These are phyloP conservation scores for Leccinum variabile DNA, from an alignment of 1,284 basidiomycete genomes.

Conservation along the genomic window DNA sequence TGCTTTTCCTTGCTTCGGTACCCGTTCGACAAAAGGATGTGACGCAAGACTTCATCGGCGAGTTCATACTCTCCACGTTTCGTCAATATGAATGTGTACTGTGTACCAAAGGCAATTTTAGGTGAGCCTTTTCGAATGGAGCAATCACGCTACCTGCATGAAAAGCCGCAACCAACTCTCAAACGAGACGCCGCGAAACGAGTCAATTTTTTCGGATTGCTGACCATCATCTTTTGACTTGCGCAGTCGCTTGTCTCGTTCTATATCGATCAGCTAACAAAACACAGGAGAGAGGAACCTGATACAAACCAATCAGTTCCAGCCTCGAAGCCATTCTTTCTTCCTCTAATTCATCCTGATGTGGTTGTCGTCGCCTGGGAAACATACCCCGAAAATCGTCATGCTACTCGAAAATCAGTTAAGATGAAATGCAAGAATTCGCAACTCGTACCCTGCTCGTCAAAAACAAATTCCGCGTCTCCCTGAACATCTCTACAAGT, in stretches of 20 bases:
- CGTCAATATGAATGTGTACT: conserved; percentile 88
- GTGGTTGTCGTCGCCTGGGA: conserved; percentile 43
- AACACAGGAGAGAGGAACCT: not conserved
- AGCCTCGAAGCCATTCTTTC: conserved; percentile 74
- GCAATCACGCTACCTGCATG: conserved; percentile 63
- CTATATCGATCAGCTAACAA: conserved; percentile 31
- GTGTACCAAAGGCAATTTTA: not conserved
- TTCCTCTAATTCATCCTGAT: conserved; percentile 62
- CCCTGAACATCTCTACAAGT: conserved; percentile 85
- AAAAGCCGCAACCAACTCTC: conserved; percentile 86
- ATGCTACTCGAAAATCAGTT: conserved; percentile 33
- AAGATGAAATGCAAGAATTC: not conserved
- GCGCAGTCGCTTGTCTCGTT: conserved; percentile 43
- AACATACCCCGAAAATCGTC: conserved; percentile 69
- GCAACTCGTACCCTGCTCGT: conserved; percentile 60
- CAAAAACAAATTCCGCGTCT: conserved; percentile 82
- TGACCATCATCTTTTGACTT: conserved; percentile 39
- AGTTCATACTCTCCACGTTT: conserved; percentile 61
- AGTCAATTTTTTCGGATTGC: conserved; percentile 43
- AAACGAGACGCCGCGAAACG: conserved; percentile 83
- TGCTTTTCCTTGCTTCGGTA: conserved; percentile 69
- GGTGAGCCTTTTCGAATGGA: not conserved
- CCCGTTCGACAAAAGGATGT: conserved; percentile 75
- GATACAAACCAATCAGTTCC: conserved; percentile 61
- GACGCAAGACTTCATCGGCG: conserved; percentile 79